Conservation (phyloP, 768 basidiomycete genomes). For the Mycena alexandri region DNA sequence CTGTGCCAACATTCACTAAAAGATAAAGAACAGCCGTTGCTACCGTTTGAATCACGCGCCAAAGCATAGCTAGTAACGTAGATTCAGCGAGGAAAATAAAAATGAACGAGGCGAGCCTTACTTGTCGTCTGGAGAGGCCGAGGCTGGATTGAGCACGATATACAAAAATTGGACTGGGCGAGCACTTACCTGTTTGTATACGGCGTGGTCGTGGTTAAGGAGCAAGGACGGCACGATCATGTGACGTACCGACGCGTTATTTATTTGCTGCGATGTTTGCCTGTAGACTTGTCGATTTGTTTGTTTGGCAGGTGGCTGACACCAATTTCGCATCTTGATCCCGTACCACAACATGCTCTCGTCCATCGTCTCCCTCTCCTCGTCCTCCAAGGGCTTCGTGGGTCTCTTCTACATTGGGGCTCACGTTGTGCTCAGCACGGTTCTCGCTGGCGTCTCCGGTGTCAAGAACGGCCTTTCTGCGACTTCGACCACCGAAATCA, state of each 20-base stretch:
- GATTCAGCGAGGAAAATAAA: too few species aligned
- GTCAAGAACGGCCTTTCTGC: slow-evolving; percentile 12
- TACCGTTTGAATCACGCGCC: too few species aligned
- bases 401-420: slow-evolving; percentile 11
- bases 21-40: too few species aligned
- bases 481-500: slow-evolving; percentile 4
- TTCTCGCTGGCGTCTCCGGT: not conserved
- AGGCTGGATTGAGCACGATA: too few species aligned
- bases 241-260: not conserved
- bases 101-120: too few species aligned
- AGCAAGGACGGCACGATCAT: not conserved
- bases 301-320: slow-evolving; percentile 2
- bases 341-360: slow-evolving; percentile 26
- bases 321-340: not conserved
- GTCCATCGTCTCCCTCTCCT: slow-evolving; percentile 4
- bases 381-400: slow-evolving; percentile 13
- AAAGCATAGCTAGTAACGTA: too few species aligned
- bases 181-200: too few species aligned
- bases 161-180: too few species aligned
- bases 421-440: not conserved
- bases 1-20: too few species aligned
- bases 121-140: too few species aligned
- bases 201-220: not conserved
- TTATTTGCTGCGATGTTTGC: not conserved
- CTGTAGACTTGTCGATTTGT: not conserved